phyloP scores from a whole-genome alignment of 495 filamentous ascomycete species.

The Haplographium delicatum region DNA sequence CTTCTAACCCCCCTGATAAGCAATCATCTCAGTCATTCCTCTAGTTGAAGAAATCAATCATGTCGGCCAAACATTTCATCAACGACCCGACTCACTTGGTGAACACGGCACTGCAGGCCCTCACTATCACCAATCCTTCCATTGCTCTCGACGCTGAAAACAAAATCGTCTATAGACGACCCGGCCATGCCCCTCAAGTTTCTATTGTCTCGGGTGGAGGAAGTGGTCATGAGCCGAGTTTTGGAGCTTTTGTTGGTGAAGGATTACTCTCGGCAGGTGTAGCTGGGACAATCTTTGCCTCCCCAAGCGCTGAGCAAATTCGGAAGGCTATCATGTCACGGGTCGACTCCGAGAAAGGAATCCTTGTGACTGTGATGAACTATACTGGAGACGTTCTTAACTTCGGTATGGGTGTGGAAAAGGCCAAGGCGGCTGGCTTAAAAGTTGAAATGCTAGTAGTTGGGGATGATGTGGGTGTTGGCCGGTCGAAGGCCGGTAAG shows the following conservation, averaged over 20 bases:
- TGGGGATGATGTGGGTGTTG: conserved; percentile 93
- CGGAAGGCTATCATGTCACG: conserved; percentile 67
- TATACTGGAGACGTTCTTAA: conserved; percentile 85
- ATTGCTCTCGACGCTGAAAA: conserved; percentile 72
- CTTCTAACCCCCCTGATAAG: too few species aligned
- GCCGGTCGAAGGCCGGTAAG: conserved; percentile 74
- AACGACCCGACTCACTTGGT: conserved; percentile 79
- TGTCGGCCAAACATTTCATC: conserved; percentile 86
- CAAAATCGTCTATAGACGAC: conserved; percentile 82
- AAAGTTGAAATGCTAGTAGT: conserved; percentile 90
- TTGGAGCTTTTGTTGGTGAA: conserved; percentile 59
- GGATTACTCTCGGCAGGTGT: conserved; percentile 84
- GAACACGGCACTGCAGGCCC: conserved; percentile 65
- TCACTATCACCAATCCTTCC: conserved; percentile 81
- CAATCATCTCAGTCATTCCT: too few species aligned
- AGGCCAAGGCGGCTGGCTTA: conserved; percentile 75
- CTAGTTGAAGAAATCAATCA: conserved; percentile 17
- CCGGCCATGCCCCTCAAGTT: conserved; percentile 44
- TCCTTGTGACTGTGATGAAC: conserved; percentile 66
- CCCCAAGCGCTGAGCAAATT: conserved; percentile 82
- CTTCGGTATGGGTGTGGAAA: conserved; percentile 93
- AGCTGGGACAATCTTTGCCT: conserved; percentile 91
- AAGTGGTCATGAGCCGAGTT: conserved; percentile 89
- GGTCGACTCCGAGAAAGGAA: conserved; percentile 64
- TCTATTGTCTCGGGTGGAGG: conserved; percentile 87